Percentiles rank a stretch among this genome's conserved stretches.
These are phyloP conservation scores for Xylariaceae sp. DNA, from an alignment of 2,329 filamentous ascomycete genomes.

Conservation along the genomic window DNA sequence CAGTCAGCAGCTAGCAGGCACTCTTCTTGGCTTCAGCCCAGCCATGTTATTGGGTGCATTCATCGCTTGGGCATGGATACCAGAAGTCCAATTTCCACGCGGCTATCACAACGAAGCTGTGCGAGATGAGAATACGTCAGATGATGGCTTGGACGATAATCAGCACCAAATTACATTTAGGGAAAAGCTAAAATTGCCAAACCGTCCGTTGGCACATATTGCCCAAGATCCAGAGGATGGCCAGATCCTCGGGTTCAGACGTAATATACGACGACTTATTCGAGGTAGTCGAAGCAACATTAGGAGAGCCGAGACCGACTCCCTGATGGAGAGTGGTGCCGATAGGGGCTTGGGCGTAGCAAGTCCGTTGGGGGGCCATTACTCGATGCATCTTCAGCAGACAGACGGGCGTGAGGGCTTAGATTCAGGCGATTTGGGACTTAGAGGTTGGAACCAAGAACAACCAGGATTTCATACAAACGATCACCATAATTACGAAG, in stretches of 20 bases:
- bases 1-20: conserved; percentile 21
- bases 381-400: not conserved
- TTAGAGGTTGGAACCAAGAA: not conserved
- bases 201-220: conserved; percentile 28
- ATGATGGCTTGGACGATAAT: conserved; percentile 12
- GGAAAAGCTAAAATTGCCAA: conserved; percentile 27
- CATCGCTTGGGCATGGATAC: conserved; percentile 34
- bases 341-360: not conserved
- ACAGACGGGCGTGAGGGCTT: not conserved
- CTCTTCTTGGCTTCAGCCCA: conserved; percentile 32
- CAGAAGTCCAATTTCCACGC: conserved; percentile 34
- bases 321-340: not conserved
- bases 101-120: conserved; percentile 7
- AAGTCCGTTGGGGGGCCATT: not conserved
- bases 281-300: not conserved
- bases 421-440: conserved; percentile 1
- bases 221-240: conserved; percentile 28
- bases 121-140: conserved; percentile 19
- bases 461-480: not conserved
- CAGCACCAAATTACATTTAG: conserved; percentile 14
- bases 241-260: conserved; percentile 29
- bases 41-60: conserved; percentile 34
- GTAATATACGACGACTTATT: conserved; percentile 20
- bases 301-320: not conserved
- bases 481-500: not conserved